Percentiles rank a stretch among this genome's conserved stretches.
phyloP scores from a whole-genome alignment of 139 green algal genomes.

The Coelastrella sp. region DNA sequence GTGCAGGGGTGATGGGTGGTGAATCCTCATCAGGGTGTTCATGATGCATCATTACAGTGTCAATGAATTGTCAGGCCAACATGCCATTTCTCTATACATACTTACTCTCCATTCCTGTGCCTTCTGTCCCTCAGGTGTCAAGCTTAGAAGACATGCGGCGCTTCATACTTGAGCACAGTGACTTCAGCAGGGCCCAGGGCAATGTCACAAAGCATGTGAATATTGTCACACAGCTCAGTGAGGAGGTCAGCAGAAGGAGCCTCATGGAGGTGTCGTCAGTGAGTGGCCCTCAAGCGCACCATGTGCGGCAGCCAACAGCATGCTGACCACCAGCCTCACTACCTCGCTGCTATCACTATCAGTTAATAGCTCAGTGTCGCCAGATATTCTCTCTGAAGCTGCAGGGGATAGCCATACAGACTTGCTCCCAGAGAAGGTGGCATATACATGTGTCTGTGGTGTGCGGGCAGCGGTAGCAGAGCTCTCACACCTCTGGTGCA shows the following conservation, averaged over 20 bases:
- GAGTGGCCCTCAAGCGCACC: not conserved
- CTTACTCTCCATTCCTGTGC: not conserved
- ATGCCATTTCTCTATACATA: no score
- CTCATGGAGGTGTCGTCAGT: conserved; percentile 83
- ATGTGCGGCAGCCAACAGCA: not conserved
- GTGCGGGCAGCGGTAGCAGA: no score
- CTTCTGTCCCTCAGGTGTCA: conserved; percentile 54
- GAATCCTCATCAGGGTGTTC: no score
- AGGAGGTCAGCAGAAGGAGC: conserved; percentile 63
- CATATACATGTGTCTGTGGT: no score
- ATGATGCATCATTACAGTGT: no score
- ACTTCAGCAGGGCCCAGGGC: conserved; percentile 75
- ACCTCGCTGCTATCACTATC: not conserved
- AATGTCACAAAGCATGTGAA: conserved; percentile 93
- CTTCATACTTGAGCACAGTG: conserved; percentile 86
- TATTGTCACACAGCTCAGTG: conserved; percentile 82
- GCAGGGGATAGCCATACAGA: no score
- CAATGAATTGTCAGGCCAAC: not conserved
- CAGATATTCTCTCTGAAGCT: not conserved
- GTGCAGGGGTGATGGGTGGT: no score
- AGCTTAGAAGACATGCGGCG: conserved; percentile 89
- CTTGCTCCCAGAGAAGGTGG: no score
- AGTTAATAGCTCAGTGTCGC: not conserved
- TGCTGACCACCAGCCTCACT: not conserved
- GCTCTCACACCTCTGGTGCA: not conserved